Evolutionary conservation across 108 stramenopile genomes (phyloP), one percentile per base, ranked within the genome.

Genomic region (Discostella pseudostelligera): DNA sequence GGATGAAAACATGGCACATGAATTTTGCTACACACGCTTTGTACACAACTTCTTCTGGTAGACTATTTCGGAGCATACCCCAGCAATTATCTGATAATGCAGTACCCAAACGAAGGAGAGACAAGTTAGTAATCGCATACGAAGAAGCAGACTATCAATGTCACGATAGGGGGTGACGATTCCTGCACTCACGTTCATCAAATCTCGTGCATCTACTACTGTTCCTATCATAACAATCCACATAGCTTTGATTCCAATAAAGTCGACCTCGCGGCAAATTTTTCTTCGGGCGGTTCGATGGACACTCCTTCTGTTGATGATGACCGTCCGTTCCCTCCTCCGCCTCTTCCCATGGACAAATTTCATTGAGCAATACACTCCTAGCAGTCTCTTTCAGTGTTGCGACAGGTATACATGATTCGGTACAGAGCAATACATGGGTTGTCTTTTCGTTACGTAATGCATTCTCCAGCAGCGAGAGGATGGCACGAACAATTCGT

Each of bases 351-450:
- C 74, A 75, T 39, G 11, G 8, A 56, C 60, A 68, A 29, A 67
- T 17, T 28, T 75, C 59, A 32, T 75, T 36, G 13, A 75, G 44
- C 36, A 75, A 56, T 9, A 76, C 62, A 26, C 69, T 54, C n/a
- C 26, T 24, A 3, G 74, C 65, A 11, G 70, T 50, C 28, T 77
- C 75, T 21, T 53, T 42, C 19, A 83, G 46, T 5, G 82, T 76
- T 13, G 49, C 70, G 24, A 83, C 55, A 1, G 82, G 82, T 32
- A 83, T 66, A 48, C 82, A 83, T 22, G 66, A 69, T 32, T 83
- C 82, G 28, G 82, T 83, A 39, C 65, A 76, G 47, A 83, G 71
- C 36, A 83, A 50, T 1, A 83, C 45, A 63, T 83, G 82, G 8
- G 82, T 82, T 7, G 76, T 78, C 21, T 39, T 22, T 11, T 48